Evolutionary conservation across 1,284 basidiomycete genomes (phyloP).

Genomic region (Kalmanozyma brasiliensis): DNA sequence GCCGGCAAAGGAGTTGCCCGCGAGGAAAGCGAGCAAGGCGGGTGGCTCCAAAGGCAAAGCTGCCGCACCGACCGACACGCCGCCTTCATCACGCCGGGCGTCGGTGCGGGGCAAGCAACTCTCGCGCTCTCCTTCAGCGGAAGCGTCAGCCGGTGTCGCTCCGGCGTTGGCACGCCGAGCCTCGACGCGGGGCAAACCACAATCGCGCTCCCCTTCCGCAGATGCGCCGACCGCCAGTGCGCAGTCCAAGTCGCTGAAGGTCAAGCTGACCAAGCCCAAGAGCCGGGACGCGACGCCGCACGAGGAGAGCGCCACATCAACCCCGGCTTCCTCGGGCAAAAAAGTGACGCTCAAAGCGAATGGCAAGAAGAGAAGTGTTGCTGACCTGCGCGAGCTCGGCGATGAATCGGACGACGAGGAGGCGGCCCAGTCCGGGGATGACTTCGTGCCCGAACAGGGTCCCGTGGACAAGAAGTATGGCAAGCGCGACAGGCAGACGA

Average conservation of each 20-base stretch:
- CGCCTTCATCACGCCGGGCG: conserved; percentile 6
- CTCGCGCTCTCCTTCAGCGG: conserved; percentile 10
- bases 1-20: conserved; percentile 1
- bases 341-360: conserved; percentile 20
- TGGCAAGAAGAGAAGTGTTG: conserved; percentile 15
- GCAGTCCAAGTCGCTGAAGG: conserved; percentile 7
- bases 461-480: conserved; percentile 1
- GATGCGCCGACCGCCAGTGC: background rate
- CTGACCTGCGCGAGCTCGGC: conserved; percentile 24
- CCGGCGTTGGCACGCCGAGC: too few relatives aligned
- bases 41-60: background rate
- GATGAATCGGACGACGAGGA: conserved; percentile 9
- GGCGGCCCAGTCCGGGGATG: conserved; percentile 3
- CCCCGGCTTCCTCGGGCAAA: conserved; percentile 8
- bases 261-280: conserved; percentile 13
- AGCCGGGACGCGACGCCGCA: too few relatives aligned
- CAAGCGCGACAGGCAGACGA: conserved; percentile 13
- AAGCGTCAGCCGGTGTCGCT: background rate
- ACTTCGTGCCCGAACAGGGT: conserved; percentile 5
- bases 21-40: background rate
- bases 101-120: conserved; percentile 22
- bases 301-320: too few relatives aligned
- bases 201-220: conserved; percentile 10
- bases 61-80: background rate
- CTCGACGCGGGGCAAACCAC: conserved; percentile 13